Evolutionary conservation across 352 stramenopile species (phyloP), one percentile per base, ranked within the genome.

Genomic region (Albugo candida): DNA sequence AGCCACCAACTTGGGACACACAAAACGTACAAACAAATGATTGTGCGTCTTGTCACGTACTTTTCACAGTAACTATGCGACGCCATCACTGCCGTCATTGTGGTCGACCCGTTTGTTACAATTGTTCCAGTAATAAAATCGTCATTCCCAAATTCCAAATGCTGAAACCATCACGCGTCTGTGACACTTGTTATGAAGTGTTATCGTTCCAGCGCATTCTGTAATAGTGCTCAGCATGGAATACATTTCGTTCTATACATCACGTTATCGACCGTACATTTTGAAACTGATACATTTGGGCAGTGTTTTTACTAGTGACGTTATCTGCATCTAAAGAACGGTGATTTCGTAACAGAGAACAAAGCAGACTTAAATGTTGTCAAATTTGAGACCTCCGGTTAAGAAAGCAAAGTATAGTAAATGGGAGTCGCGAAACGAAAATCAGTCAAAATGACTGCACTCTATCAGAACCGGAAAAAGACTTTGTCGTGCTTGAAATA

Each of bases 71-170:
- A 31, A 74, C 78, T 27, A 85, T 87, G 70, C 75, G 78, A 27
- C 84, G 82, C 49, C 73, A 91, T 53, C 71, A 86, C 53, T 91
- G 78, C 39, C 70, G 69, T 13, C 78, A 91, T 46, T 91, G 78
- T 42, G 78, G 78, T 5, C 78, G 78, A 51, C 76, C 76, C 41
- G 56, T 91, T 35, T 91, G 78, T 59, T 84, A 85, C 65, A 87
- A 83, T 46, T 91, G 78, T 58, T 86, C 72, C 6, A 82, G 67
- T 54, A 77, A 84, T 60, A 83, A 80, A 54, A 83, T 86, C 42
- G 57, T 70, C 20, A 83, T 91, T 49, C 69, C 75, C 16, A 91
- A 91, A 60, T 91, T 91, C 54, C 64, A 86, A 51, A 45, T 81
- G 11, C 52, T 68, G 31, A 81, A 79, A 42, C 67, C 71, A 4